Evolutionary conservation across 441 rosid genomes (phyloP), one percentile per base, ranked within the genome.

Genomic region (Populus hybrid): DNA sequence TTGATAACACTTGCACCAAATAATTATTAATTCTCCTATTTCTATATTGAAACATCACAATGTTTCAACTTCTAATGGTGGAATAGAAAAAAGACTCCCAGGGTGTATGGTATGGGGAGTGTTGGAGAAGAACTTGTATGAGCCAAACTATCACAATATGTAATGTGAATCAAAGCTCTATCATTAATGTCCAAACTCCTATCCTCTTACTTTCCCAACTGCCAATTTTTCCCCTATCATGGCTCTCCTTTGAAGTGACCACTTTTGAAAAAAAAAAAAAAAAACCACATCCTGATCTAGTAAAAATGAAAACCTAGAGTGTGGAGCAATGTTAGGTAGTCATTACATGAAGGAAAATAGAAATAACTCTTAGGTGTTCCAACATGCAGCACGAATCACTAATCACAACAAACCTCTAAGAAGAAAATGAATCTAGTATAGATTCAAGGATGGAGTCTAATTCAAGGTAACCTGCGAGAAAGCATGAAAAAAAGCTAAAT

Each of bases 401-500:
- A n/a, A 40, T 38, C 4, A 42, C 40, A 12, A 64, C 42, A 71
- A 71, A 42, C 30, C 42, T 63, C 12, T 7, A 72, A 21, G 34
- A 53, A 40, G 34, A 23, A 71, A 70, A 72, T 30, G 35, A 46
- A 46, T n/a, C 66, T 72, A 61, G 42, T 35, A 36, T 9, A 72
- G 63, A 72, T 72, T 24, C 38, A 16, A 36, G 23, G 69, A 40
- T 36, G 24, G 57, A 46, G 72, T n/a, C 80, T 21, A 66, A 63
- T 53, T n/a, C 12, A 57, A 59, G 69, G 32, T 28, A 59, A 74
- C 19, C 35, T 3, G 9, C 26, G 24, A 7, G 71, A 32, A 68
- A 34, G 2, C 36, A 12, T 91, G 92, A 71, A 53, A 8, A n/a
- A 69, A 18, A 11, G 59, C 63, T 40, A 69, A 70, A 78, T 80